phyloP scores from a whole-genome alignment of 78 protist species.

The Emiliania huxleyi region DNA sequence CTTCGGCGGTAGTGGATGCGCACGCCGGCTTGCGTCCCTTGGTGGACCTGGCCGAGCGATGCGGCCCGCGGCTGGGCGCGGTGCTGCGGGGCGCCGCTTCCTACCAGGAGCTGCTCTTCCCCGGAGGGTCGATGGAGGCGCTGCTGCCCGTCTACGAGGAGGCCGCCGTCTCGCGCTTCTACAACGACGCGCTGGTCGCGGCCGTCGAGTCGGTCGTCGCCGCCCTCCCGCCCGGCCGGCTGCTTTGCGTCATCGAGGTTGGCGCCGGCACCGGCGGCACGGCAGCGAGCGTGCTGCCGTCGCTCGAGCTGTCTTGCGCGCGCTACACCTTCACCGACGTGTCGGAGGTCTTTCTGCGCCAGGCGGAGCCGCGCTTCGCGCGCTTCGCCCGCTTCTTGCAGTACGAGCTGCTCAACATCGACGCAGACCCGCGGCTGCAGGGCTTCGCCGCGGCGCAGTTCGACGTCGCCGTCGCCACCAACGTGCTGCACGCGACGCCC shows the following conservation, averaged over 20 bases:
- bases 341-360: background rate
- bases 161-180: background rate
- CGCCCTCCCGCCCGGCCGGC: background rate
- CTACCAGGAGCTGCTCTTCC: background rate
- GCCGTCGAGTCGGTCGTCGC: background rate
- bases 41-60: background rate
- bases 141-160: background rate
- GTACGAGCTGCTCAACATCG: background rate
- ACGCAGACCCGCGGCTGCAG: background rate
- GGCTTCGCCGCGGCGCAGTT: background rate
- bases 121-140: background rate
- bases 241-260: background rate
- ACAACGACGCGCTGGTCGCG: background rate
- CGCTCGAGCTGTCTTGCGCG: background rate
- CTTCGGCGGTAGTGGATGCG: background rate
- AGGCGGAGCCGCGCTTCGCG: background rate
- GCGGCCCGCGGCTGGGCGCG: background rate
- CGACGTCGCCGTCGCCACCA: background rate
- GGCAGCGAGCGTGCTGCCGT: background rate
- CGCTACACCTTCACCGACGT: background rate
- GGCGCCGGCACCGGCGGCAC: conserved; percentile 15
- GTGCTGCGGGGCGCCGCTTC: background rate
- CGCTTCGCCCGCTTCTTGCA: background rate
- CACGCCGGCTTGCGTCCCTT: background rate
- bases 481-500: background rate